Base-by-base conservation (phyloP, 2,329 filamentous ascomycete species). In the Penicillium sp. region DNA sequence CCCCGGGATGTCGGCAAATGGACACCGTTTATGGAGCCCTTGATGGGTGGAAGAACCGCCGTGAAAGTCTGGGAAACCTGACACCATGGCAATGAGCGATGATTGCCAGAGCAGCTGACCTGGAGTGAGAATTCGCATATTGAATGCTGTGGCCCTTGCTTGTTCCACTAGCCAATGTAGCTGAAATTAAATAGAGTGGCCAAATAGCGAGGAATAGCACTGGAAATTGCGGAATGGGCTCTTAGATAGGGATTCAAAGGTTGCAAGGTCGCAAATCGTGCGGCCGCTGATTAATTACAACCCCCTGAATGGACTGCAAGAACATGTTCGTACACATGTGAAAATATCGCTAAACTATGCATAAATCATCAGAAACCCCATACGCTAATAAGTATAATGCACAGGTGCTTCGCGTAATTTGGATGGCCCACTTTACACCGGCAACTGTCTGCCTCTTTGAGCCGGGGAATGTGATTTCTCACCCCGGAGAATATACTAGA, bases 1-100 rank as follows among this genome's bases (percentile, higher is more conserved):
- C 8, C 46, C 40, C 10, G 59, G 40, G 1, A 46, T 37, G 3
- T 59, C 48, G 5, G 59, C 59, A 48, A 58, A 63, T 18, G 61
- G 62, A 37, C 62, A 64, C 26, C 46, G 24, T 20, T 60, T 63
- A 24, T 60, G 54, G 23, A 55, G 15, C 4, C 18, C 37, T 20
- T 39, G 50, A 20, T 59, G 58, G 1, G 15, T 40, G 5, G 39
- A 24, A 10, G 44, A 34, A 3, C 37, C 48, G 39, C 51, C 36
- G 15, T 58, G 45, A 13, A 18, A 29, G 27, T 49, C 54, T 0
- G 58, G 50, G 29, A 63, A 60, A 2, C 47, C 56, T 4, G 33
- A 29, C 5, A 45, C 55, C 17, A 40, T 18, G 7, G 21, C 26
- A 34, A 53, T 24, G 3, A 60, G 46, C 7, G 56, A 51, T 3